phyloP scores from a whole-genome alignment of 768 basidiomycete genomes.

The Termitomyces sp. region DNA sequence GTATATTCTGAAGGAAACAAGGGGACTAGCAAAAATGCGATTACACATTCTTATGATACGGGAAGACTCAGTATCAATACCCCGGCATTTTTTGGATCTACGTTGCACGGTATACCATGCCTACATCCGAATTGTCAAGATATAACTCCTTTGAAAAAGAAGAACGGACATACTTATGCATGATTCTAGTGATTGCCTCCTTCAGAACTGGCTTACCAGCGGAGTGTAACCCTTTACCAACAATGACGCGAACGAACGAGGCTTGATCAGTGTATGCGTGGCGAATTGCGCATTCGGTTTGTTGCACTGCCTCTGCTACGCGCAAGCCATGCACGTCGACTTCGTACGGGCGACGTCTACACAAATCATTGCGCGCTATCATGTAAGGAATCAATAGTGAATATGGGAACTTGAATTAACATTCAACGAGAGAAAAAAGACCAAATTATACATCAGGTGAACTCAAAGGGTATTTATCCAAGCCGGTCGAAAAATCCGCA shows the following conservation, averaged over 20 bases:
- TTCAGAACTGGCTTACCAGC: slow-evolving; percentile 71
- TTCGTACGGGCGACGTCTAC: slow-evolving; percentile 22
- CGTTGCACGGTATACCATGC: slow-evolving; percentile 55
- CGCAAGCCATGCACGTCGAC: slow-evolving; percentile 49
- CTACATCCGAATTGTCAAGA: slow-evolving; percentile 27
- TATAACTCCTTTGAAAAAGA: not conserved
- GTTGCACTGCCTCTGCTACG: slow-evolving; percentile 37
- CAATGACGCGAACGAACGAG: slow-evolving; percentile 35
- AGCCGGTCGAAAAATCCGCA: not conserved
- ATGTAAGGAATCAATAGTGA: not conserved
- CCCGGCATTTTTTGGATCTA: slow-evolving; percentile 74
- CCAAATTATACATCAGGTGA: not conserved
- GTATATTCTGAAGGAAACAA: not conserved
- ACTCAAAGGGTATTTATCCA: not conserved
- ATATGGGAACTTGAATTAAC: not conserved
- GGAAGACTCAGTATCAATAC: slow-evolving; percentile 51
- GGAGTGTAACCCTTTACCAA: slow-evolving; percentile 84
- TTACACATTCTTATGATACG: not conserved
- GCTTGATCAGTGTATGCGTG: slow-evolving; percentile 28
- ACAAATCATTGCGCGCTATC: slow-evolving; percentile 33
- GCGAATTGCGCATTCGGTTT: slow-evolving; percentile 36
- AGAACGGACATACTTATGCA: slow-evolving; percentile 53
- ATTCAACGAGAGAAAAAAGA: not conserved
- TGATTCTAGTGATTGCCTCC: slow-evolving; percentile 69
- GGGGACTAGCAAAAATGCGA: not conserved